Evolutionary conservation across 257 asterid genomes (phyloP).

Genomic region (Solanum ossicruentum): DNA sequence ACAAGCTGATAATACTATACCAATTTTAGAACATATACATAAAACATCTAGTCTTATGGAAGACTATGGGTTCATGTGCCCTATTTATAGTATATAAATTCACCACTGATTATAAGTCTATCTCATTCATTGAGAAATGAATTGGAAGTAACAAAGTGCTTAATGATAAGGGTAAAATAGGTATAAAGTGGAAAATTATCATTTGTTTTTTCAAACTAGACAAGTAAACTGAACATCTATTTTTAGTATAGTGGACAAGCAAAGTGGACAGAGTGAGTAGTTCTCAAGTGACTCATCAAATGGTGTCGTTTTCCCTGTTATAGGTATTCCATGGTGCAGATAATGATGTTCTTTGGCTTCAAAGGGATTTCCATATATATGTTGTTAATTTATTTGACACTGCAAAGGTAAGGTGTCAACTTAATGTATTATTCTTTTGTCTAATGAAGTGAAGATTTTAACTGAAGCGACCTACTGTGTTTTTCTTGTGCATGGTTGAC

Average conservation of each 20-base stretch:
- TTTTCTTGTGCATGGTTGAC: background rate
- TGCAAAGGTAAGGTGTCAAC: conserved; percentile 53
- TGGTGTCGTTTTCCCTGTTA: background rate
- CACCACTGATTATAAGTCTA: background rate
- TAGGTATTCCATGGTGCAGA: conserved; percentile 99
- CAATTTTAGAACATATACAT: background rate
- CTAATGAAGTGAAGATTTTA: background rate
- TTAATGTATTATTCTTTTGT: background rate
- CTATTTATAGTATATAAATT: background rate
- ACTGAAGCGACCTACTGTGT: background rate
- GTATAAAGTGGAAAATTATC: background rate
- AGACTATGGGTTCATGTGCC: background rate
- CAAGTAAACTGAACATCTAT: background rate
- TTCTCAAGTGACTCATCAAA: background rate
- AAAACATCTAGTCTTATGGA: background rate
- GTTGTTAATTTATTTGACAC: conserved; percentile 93
- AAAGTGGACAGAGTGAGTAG: background rate
- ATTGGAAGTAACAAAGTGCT: background rate
- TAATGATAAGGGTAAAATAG: background rate
- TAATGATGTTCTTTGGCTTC: conserved; percentile 95
- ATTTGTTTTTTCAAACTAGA: background rate
- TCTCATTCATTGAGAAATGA: background rate
- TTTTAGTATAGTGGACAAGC: too few relatives aligned
- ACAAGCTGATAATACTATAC: background rate
- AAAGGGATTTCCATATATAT: conserved; percentile 91